Conservation (phyloP, 768 basidiomycete species). For the Hirschioporus abietinus region DNA sequence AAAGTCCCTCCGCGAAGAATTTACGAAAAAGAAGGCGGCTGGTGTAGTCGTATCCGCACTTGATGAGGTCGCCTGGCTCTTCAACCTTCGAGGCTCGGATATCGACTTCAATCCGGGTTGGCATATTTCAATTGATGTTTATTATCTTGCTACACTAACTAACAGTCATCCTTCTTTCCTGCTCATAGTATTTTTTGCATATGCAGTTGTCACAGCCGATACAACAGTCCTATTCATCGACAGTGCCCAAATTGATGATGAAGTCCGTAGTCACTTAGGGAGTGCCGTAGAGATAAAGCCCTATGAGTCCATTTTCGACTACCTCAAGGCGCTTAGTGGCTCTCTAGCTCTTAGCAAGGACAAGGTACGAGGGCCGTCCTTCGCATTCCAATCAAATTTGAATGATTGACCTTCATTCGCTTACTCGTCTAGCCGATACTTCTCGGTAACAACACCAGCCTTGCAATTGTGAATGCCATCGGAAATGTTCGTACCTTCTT, state of each 20-base stretch:
- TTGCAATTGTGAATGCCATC: constrained; percentile 78
- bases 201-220: constrained; percentile 66
- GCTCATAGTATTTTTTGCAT: constrained; percentile 79
- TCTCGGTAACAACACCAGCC: constrained; percentile 69
- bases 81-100: constrained; percentile 88
- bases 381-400: no score
- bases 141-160: constrained; percentile 5
- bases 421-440: constrained; percentile 53
- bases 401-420: no score
- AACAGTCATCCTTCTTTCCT: neutral
- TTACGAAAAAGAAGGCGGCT: constrained; percentile 56
- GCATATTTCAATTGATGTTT: neutral
- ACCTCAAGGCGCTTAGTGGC: constrained; percentile 47
- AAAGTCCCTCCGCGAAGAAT: constrained; percentile 52
- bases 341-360: constrained; percentile 30
- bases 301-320: constrained; percentile 63
- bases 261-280: constrained; percentile 50
- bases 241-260: constrained; percentile 38
- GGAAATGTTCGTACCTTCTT: constrained; percentile 46
- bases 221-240: constrained; percentile 67
- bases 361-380: constrained; percentile 14
- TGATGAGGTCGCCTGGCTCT: constrained; percentile 93
- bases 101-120: constrained; percentile 81
- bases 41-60: constrained; percentile 82
- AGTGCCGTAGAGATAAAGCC: constrained; percentile 57